These are phyloP conservation scores for Agmasoma carcini DNA, from an alignment of 371 early-diverging fungal genomes.

Conservation along the genomic window DNA sequence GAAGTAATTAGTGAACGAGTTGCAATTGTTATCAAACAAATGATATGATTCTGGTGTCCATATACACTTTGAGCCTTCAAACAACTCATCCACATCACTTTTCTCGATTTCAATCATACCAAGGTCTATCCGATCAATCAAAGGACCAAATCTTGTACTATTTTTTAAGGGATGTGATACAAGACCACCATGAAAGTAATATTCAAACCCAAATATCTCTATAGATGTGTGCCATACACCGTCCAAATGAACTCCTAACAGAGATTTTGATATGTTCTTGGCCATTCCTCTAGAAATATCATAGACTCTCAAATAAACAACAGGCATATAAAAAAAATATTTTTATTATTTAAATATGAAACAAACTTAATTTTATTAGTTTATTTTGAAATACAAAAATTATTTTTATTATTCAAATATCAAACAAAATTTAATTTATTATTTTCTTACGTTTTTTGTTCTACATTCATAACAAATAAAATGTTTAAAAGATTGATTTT, in stretches of 20 bases:
- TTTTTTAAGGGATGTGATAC: neutral
- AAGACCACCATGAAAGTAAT: constrained; percentile 65
- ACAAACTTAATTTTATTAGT: neutral
- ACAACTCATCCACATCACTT: constrained; percentile 35
- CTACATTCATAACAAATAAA: constrained; percentile 46
- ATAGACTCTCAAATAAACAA: constrained; percentile 34
- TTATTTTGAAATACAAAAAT: neutral
- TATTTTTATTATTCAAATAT: neutral
- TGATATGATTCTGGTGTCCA: constrained; percentile 45
- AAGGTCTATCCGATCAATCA: constrained; percentile 25
- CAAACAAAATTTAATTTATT: constrained; percentile 3
- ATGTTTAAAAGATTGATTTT: constrained; percentile 59
- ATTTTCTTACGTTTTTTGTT: constrained; percentile 14
- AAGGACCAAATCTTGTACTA: constrained; percentile 32
- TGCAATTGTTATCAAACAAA: constrained; percentile 52
- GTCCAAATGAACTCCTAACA: constrained; percentile 35
- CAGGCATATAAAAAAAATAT: neutral
- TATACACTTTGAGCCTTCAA: constrained; percentile 13
- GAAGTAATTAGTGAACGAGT: constrained; percentile 48
- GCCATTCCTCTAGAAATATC: constrained; percentile 14
- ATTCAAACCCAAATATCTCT: constrained; percentile 67
- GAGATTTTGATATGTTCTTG: neutral
- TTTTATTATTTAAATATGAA: neutral
- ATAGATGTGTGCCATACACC: constrained; percentile 66
- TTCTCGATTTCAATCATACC: constrained; percentile 36